A percentile compares a stretch with the other conserved stretches of the same genome.
These are phyloP conservation scores for Physcomitrellopsis africana DNA, from an alignment of 225 moss, liverwort and hornwort genomes.

Conservation along the genomic window DNA sequence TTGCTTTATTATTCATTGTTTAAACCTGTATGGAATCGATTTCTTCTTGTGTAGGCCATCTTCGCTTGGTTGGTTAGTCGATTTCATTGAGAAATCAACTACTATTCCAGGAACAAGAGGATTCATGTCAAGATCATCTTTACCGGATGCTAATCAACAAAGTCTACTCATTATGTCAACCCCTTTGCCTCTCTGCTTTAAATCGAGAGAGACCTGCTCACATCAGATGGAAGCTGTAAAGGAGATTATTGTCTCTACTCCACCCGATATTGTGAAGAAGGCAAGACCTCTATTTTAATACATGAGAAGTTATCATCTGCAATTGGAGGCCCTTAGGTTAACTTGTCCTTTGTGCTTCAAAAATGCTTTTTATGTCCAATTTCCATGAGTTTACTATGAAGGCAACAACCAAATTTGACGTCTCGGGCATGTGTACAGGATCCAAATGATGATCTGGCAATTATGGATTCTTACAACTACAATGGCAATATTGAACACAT, in stretches of 20 bases:
- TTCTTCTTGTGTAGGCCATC: slow-evolving; percentile 60
- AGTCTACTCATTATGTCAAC: slow-evolving; percentile 58
- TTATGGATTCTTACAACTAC: slow-evolving; percentile 41
- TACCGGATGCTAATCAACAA: slow-evolving; percentile 38
- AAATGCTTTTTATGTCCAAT: neutral
- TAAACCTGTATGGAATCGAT: slow-evolving; percentile 15
- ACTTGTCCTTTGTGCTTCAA: slow-evolving; percentile 16
- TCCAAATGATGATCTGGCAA: slow-evolving; percentile 25
- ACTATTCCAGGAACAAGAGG: slow-evolving; percentile 48
- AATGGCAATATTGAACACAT: slow-evolving; percentile 43
- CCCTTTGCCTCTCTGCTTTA: slow-evolving; percentile 58
- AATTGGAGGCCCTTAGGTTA: too few relatives aligned
- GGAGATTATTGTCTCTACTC: slow-evolving; percentile 58
- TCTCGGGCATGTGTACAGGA: slow-evolving; percentile 38
- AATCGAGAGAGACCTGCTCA: slow-evolving; percentile 26
- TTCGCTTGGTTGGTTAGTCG: slow-evolving; percentile 73
- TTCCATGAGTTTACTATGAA: neutral
- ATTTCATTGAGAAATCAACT: slow-evolving; percentile 62
- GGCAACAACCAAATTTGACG: neutral
- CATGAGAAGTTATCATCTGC: too few relatives aligned
- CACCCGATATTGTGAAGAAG: slow-evolving; percentile 42
- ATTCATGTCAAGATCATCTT: slow-evolving; percentile 30
- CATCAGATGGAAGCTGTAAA: slow-evolving; percentile 47
- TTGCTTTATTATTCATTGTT: slow-evolving; percentile 7
- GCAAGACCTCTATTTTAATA: slow-evolving; percentile 1